phyloP scores from a whole-genome alignment of 768 basidiomycete species.

The Mycena rebaudengoi region DNA sequence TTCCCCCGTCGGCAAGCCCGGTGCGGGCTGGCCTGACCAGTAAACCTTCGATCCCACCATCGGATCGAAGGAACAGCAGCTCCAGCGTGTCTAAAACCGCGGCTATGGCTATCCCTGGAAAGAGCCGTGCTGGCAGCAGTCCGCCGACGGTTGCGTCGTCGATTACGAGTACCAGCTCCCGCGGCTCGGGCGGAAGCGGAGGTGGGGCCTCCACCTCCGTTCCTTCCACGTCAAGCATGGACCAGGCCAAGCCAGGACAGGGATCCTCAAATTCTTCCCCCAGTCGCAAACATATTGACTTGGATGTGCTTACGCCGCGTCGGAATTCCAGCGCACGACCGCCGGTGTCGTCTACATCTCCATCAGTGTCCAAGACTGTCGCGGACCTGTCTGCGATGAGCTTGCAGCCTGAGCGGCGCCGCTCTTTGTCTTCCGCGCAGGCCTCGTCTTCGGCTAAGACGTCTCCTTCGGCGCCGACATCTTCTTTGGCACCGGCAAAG shows the following conservation, averaged over 20 bases:
- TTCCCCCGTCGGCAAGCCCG: slow-evolving; percentile 36
- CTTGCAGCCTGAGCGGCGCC: slow-evolving; percentile 36
- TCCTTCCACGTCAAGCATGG: slow-evolving; percentile 55
- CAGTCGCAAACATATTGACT: slow-evolving; percentile 64
- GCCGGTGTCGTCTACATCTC: slow-evolving; percentile 51
- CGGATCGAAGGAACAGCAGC: slow-evolving; percentile 58
- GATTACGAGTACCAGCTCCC: slow-evolving; percentile 47
- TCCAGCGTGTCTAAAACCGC: slow-evolving; percentile 40
- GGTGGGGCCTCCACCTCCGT: slow-evolving; percentile 54
- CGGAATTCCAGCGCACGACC: slow-evolving; percentile 56
- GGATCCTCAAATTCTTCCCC: slow-evolving; percentile 71
- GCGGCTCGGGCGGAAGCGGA: slow-evolving; percentile 45
- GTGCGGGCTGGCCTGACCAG: slow-evolving; percentile 40
- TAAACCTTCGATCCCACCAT: slow-evolving; percentile 42
- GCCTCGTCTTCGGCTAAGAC: slow-evolving; percentile 28
- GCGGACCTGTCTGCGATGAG: slow-evolving; percentile 46
- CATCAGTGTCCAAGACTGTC: slow-evolving; percentile 49
- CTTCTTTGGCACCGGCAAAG: slow-evolving; percentile 21
- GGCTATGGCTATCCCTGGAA: slow-evolving; percentile 44
- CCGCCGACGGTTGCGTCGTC: slow-evolving; percentile 55
- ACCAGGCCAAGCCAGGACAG: slow-evolving; percentile 57
- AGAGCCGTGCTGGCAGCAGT: slow-evolving; percentile 62
- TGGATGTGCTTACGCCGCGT: slow-evolving; percentile 58
- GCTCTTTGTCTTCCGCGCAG: slow-evolving; percentile 36
- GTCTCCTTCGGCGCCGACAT: slow-evolving; percentile 24